These are phyloP conservation scores for Leccinum fuscescens DNA, from an alignment of 1,284 basidiomycete species.

Conservation along the genomic window DNA sequence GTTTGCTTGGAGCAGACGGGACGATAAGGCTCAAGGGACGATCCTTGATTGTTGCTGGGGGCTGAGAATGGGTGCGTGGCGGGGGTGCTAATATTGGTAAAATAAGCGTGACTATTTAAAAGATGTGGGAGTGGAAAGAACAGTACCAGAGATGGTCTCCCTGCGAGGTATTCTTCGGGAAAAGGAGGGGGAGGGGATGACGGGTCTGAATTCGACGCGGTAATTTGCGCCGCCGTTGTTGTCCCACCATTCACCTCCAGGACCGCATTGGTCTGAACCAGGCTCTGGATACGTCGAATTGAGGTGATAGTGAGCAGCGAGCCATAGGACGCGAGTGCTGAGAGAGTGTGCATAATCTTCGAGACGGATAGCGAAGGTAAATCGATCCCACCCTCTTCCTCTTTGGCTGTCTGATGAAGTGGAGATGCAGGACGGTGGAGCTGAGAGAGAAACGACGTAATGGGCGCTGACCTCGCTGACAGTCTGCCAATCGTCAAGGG, in stretches of 20 bases:
- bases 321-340: conserved; percentile 61
- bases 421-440: conserved; percentile 40
- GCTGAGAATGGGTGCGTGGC: not conserved
- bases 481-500: conserved; percentile 92
- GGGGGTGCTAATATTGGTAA: conserved; percentile 8
- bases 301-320: conserved; percentile 61
- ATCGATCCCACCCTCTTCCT: conserved; percentile 50
- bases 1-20: not conserved
- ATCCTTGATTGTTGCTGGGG: conserved; percentile 14
- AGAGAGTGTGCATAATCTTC: conserved; percentile 73
- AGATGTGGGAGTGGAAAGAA: not conserved
- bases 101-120: conserved; percentile 4
- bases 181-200: not conserved
- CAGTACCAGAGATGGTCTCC: conserved; percentile 24
- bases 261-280: conserved; percentile 46
- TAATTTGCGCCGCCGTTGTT: conserved; percentile 85
- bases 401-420: conserved; percentile 16
- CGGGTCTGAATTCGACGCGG: conserved; percentile 56
- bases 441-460: conserved; percentile 55
- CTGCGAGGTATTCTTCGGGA: conserved; percentile 10
- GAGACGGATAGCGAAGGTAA: conserved; percentile 64
- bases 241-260: conserved; percentile 77
- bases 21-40: conserved; percentile 9
- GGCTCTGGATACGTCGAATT: conserved; percentile 30
- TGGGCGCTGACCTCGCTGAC: conserved; percentile 81